Conservation (phyloP, 140 eudicot species). For the Erigeron philadelphicus region DNA sequence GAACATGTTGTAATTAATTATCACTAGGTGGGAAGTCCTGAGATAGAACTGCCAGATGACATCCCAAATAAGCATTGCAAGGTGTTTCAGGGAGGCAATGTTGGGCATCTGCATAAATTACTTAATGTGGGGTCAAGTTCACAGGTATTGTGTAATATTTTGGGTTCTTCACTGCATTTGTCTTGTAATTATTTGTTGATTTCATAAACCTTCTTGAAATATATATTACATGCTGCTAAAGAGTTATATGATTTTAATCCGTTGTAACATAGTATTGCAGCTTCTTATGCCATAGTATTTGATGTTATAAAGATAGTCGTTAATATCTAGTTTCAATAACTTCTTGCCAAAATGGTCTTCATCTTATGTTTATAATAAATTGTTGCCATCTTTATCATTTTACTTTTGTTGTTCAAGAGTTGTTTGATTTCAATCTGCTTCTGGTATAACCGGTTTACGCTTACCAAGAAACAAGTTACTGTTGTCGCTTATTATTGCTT, state of each 20-base stretch:
- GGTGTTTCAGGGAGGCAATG: constrained; percentile 94
- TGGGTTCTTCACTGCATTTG: constrained; percentile 6
- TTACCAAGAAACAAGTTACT: too few species aligned
- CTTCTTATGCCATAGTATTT: not conserved
- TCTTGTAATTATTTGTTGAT: not conserved
- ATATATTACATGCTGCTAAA: not conserved
- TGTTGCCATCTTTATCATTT: not conserved
- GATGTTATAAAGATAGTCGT: not conserved
- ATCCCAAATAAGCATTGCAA: constrained; percentile 48
- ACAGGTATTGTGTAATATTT: constrained; percentile 49
- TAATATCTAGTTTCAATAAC: not conserved
- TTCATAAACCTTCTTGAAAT: constrained; percentile 2
- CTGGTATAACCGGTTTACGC: too few species aligned
- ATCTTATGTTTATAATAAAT: not conserved
- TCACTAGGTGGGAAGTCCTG: constrained; percentile 55
- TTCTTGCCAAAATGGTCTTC: not conserved
- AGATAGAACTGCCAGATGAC: constrained; percentile 36
- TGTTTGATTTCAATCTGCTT: too few species aligned
- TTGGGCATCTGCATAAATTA: constrained; percentile 84
- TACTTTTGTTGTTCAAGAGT: not conserved
- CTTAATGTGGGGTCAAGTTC: constrained; percentile 78
- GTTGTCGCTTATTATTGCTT: not conserved
- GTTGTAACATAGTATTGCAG: not conserved
- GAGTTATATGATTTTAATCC: not conserved
- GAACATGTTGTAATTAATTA: not conserved